Evolutionary conservation across 1,284 basidiomycete species (phyloP).

Genomic region (Cryptococcus hybrid): DNA sequence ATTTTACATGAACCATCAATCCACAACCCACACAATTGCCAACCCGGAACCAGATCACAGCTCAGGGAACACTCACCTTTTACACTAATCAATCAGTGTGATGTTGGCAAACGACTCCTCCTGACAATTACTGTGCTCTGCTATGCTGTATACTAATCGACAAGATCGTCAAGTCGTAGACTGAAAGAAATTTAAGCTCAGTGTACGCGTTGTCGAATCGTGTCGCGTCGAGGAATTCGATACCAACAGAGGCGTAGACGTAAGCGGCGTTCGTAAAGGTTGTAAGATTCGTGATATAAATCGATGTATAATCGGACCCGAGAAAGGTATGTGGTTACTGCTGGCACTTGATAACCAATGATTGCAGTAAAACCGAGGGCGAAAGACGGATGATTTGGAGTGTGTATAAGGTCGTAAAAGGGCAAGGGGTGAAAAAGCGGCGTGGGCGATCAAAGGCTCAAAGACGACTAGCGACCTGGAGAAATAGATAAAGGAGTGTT

Average conservation of each 20-base stretch:
- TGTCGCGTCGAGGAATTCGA: no score
- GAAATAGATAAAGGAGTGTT: background rate
- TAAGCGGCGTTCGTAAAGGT: background rate
- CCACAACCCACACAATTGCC: no score
- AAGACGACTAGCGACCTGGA: background rate
- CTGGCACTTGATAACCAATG: no score
- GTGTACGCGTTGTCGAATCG: background rate
- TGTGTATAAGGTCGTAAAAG: background rate
- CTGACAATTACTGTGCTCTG: background rate
- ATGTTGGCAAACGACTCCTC: background rate
- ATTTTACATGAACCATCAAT: no score
- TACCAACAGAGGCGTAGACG: no score
- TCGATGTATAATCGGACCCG: background rate
- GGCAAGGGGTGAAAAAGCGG: background rate
- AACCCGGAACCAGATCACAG: no score
- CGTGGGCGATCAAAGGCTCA: background rate
- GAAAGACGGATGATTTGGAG: background rate
- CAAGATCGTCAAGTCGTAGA: background rate
- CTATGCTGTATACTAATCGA: background rate
- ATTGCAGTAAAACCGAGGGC: background rate
- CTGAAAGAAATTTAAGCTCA: background rate
- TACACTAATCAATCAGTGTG: background rate
- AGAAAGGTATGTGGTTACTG: no score
- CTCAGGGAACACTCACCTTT: no score
- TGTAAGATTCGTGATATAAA: background rate